Evolutionary conservation across 2,329 filamentous ascomycete genomes (phyloP), one percentile per base, ranked within the genome.

Genomic region (Zopfia rhizophila): DNA sequence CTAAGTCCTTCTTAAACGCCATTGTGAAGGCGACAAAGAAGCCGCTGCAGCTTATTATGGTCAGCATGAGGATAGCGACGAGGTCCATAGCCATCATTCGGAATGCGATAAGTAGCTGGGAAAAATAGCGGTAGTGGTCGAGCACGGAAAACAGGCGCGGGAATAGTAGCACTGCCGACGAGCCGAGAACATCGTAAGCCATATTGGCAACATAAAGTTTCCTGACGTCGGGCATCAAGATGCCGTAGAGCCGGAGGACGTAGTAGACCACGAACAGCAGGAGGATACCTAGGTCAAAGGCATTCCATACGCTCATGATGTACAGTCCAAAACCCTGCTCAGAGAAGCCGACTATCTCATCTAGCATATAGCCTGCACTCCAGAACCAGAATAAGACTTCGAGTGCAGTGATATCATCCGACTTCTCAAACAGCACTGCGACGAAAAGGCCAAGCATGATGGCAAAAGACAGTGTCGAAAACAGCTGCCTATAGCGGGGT

Each of bases 301-400:
- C 85, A 70, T 97, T 97, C 93, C 93, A 97, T 70, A 97, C 94
- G 69, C 91, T 96, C 86, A 97, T 93, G 63, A 97, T 90, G 73
- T 97, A 97, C 21, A 97, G 82, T 25, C 91, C 92, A 69, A 97
- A 97, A 3, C 93, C 93, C 72, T 97, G 91, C 70, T 97, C 93
- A 57, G 92, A 96, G 78, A 97, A 97, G 8, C 92, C 92, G 13
- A 97, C 91, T 16, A 97, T 82, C 72, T 97, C 93, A 63, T 97
- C 93, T 22, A 97, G 83, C 91, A 97, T 96, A 72, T 95, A 97
- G 1, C 93, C 93, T 18, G 91, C 90, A 66, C 91, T 96, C 92
- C 93, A 97, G 70, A 97, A 90, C 93, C 93, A 97, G 73, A 97
- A 97, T 10, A 96, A 70, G 12, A 97, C 78, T 69, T 97, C 93